A percentile compares a stretch with the other conserved stretches of the same genome.
Conservation (phyloP, 2,329 filamentous ascomycete genomes). For the Pseudogymnoascus sp. region DNA sequence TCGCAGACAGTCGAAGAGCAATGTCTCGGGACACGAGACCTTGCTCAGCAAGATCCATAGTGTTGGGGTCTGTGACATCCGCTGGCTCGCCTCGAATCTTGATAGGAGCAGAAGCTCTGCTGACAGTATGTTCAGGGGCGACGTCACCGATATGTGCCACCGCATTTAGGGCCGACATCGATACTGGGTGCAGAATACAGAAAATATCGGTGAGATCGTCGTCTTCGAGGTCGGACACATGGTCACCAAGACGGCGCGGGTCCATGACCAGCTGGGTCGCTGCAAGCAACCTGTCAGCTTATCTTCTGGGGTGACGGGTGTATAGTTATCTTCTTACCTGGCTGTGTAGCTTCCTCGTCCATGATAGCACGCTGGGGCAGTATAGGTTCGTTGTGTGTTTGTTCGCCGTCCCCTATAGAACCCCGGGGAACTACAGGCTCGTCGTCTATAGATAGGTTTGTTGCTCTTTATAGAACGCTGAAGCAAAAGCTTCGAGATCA, state of each 20-base stretch:
- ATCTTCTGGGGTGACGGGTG: neutral
- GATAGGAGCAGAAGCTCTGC: conserved; percentile 41
- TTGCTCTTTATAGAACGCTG: neutral
- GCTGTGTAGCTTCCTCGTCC: conserved; percentile 1
- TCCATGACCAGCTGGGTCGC: conserved; percentile 77
- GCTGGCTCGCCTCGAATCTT: conserved; percentile 19
- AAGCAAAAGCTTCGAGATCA: neutral
- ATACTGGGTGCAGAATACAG: conserved; percentile 77
- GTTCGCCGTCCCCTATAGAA: neutral
- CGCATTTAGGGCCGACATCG: conserved; percentile 63
- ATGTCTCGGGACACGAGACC: conserved; percentile 47
- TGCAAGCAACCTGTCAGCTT: conserved; percentile 23
- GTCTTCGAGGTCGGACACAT: conserved; percentile 75
- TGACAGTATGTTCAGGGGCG: conserved; percentile 54
- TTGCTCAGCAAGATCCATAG: conserved; percentile 18
- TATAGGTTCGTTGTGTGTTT: neutral
- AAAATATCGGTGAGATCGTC: conserved; percentile 83
- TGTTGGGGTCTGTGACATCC: conserved; percentile 12
- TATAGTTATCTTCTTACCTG: neutral
- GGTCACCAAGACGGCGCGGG: conserved; percentile 68
- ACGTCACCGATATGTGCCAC: conserved; percentile 43
- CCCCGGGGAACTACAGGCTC: neutral
- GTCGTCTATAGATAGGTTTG: neutral
- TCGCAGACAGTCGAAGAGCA: conserved; percentile 70
- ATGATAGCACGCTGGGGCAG: neutral